Evolutionary conservation across 139 green algal genomes (phyloP), one percentile per base, ranked within the genome.

Genomic region (Chlorokybus atmophyticus): DNA sequence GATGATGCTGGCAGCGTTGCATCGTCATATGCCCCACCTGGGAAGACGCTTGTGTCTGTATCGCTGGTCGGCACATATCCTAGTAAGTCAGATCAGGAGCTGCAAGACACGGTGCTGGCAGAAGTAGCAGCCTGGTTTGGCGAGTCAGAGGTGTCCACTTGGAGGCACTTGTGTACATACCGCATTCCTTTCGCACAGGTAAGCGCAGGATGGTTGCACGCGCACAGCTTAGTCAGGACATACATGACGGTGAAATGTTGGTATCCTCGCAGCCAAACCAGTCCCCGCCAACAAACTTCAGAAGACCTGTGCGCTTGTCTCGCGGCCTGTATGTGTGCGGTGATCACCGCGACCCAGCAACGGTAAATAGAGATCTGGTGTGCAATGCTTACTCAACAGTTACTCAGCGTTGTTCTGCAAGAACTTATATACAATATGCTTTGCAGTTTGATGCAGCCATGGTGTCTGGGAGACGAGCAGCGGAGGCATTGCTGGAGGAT

Each of bases 181-280:
- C 72, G 89, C 40, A 96, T 99, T 41, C 82, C 87, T 19, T 99
- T 86, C 67, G 82, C 87, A 21, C 89, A 95, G 71, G 87, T 86
- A 27, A 44, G 38, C 38, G 38, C 17, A 23, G 38, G 17, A 17
- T 44, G 38, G 14, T 23, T 44, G 38, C 17, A 44, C 38, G 38
- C 14, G 14, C 14, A 44, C 38, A 23, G 38, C 38, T 44, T 44
- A 23, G 38, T 17, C 38, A 44, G 14, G 14, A 44, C 38, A 44
- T 23, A 17, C n/a, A n/a, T n/a, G n/a, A n/a, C n/a, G n/a, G n/a
- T n/a, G n/a, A n/a, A n/a, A n/a, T n/a, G n/a, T n/a, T n/a, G n/a
- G n/a, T n/a, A n/a, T n/a, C n/a, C n/a, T n/a, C n/a, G 38, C 62
- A 70, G 26, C 62, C 62, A 10, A 21, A 70, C 4, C 62, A 70